Evolutionary conservation across 2,329 filamentous ascomycete genomes (phyloP).

Genomic region (Trichoderma gracile): DNA sequence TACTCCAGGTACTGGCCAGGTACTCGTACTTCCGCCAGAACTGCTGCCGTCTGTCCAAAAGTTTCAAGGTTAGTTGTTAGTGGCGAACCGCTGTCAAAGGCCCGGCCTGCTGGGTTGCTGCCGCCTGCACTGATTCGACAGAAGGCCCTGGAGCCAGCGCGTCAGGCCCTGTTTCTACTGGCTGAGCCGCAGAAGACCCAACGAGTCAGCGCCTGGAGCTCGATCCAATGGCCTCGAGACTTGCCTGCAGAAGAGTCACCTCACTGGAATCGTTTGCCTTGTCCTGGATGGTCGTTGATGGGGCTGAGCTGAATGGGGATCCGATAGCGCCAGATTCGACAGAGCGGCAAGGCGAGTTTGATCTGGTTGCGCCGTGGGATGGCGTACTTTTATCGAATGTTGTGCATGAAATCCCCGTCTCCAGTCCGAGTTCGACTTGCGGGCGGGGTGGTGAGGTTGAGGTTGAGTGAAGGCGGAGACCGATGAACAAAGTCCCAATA

Average conservation of each 20-base stretch:
- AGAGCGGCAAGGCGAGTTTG: slow-evolving; percentile 14
- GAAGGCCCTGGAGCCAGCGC: slow-evolving; percentile 40
- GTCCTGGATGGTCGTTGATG: slow-evolving; percentile 7
- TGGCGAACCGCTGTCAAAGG: slow-evolving; percentile 16
- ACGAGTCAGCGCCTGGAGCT: slow-evolving; percentile 35
- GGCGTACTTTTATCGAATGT: not conserved
- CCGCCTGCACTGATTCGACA: not conserved
- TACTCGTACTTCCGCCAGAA: not conserved
- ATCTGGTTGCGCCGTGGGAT: slow-evolving; percentile 2
- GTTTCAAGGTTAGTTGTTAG: slow-evolving; percentile 4
- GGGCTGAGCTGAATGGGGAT: slow-evolving; percentile 8
- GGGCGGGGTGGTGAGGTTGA: slow-evolving; percentile 8
- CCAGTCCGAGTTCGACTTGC: not conserved
- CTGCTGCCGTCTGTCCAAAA: not conserved
- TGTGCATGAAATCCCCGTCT: slow-evolving; percentile 16
- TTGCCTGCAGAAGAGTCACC: not conserved
- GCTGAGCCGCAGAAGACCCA: slow-evolving; percentile 30
- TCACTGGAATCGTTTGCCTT: not conserved
- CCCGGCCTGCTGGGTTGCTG: slow-evolving; percentile 6
- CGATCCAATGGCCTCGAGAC: slow-evolving; percentile 3
- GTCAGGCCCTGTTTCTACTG: slow-evolving; percentile 40
- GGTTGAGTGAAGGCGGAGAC: not conserved
- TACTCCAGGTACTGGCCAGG: not conserved
- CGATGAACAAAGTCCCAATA: not conserved
- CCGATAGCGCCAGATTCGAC: slow-evolving; percentile 16